Evolutionary conservation across 2,329 filamentous ascomycete genomes (phyloP), one percentile per base, ranked within the genome.

Genomic region (Zymoseptoria crescenta): DNA sequence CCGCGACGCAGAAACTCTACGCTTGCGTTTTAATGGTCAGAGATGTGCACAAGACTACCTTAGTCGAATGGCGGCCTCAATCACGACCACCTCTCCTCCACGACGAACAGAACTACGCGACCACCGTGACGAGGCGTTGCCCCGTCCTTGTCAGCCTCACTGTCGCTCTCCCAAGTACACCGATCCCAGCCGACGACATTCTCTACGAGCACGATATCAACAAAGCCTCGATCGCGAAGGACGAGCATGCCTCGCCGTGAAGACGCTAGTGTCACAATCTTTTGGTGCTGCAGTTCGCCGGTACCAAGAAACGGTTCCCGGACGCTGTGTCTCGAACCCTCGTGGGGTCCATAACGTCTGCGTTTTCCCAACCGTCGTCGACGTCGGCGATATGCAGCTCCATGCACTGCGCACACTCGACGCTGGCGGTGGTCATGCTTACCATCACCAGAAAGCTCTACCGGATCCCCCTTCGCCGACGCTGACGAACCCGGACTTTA

Each of bases 401-500:
- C 61, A 59, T 20, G 28, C 57, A 20, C 55, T 62, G 49, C 63
- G 62, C 49, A 60, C 61, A 13, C 28, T 62, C 58, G 59, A 49
- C 24, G 48, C 24, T 27, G 24, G 51, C 52, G 27, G 56, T 45
- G 35, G 35, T n/a, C 35, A 45, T 45, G 35, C 35, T 16, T 13
- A 13, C 7, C 16, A 45, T 13, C 35, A 56, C 21, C 64, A 68
- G 30, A 45, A 45, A 55, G 66, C 66, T 45, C 62, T 70, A 56
- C 69, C 69, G 19, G 35, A 45, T n/a, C 35, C 35, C 16, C 85
- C 84, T 13, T 95, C 90, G 60, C 92, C 92, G 52, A 96, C 92
- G 2, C 79, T 96, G 69, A 95, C 91, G 58, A 95, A 96, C 73
- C 91, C 91, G 56, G 92, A 96, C 73, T 92, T 96, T 90, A 96